phyloP scores from a whole-genome alignment of 2,329 filamentous ascomycete species.

The Colletotrichum liriopes region DNA sequence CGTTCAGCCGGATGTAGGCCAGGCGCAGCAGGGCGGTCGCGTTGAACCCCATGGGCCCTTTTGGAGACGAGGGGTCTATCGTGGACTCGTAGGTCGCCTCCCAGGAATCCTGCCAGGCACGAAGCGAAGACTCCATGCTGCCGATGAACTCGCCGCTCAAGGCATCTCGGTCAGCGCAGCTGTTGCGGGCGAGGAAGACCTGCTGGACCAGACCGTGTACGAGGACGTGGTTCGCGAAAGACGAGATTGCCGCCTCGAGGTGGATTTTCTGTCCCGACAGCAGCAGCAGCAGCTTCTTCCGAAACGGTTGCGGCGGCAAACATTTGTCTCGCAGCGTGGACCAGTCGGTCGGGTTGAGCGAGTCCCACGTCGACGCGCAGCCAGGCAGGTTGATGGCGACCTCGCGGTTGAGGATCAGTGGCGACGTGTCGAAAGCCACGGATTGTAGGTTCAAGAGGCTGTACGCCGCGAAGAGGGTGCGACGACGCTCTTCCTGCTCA shows the following conservation, averaged over 20 bases:
- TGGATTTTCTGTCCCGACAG: conserved; percentile 45
- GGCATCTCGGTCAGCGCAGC: conserved; percentile 46
- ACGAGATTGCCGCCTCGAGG: conserved; percentile 54
- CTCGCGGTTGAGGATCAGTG: conserved; percentile 69
- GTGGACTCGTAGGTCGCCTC: conserved; percentile 67
- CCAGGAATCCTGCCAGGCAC: conserved; percentile 68
- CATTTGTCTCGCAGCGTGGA: conserved; percentile 50
- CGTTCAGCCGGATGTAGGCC: conserved; percentile 49
- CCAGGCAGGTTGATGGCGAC: conserved; percentile 69
- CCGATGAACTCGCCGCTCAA: conserved; percentile 60
- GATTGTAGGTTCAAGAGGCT: conserved; percentile 72
- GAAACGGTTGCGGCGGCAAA: conserved; percentile 46
- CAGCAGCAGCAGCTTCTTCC: conserved; percentile 52
- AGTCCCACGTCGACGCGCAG: conserved; percentile 69
- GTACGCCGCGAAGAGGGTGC: conserved; percentile 62
- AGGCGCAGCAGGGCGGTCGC: conserved; percentile 50
- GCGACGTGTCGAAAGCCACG: conserved; percentile 74
- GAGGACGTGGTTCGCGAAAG: conserved; percentile 68
- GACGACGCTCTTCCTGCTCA: conserved; percentile 42
- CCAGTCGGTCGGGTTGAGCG: conserved; percentile 66
- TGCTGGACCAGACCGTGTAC: conserved; percentile 69
- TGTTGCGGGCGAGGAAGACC: conserved; percentile 65
- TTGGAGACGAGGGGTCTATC: conserved; percentile 67
- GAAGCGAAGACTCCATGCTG: conserved; percentile 61
- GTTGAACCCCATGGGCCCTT: conserved; percentile 68